Evolutionary conservation across 495 filamentous ascomycete genomes (phyloP).

Genomic region (Penicillium pulvis): DNA sequence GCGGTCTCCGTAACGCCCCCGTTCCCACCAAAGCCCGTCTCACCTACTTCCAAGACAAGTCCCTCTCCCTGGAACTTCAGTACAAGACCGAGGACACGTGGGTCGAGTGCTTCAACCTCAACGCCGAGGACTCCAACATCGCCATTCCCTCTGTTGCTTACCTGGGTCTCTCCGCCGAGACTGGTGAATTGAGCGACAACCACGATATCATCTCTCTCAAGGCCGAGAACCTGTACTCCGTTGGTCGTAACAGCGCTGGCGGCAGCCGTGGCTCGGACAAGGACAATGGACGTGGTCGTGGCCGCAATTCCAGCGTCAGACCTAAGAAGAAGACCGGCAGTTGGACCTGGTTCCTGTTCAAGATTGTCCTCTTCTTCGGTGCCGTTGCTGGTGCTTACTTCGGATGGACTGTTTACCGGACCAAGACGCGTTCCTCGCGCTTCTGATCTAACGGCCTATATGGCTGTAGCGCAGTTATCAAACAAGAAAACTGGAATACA

Average conservation of each 20-base stretch:
- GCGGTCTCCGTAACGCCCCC: constrained; percentile 78
- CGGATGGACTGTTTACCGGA: constrained; percentile 81
- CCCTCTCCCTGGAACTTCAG: constrained; percentile 85
- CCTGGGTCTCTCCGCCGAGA: constrained; percentile 93
- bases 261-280: constrained; percentile 41
- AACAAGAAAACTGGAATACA: constrained; percentile 2
- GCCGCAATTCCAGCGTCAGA: constrained; percentile 35
- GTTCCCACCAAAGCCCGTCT: constrained; percentile 82
- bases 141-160: constrained; percentile 89
- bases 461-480: background rate
- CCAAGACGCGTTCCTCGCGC: constrained; percentile 70
- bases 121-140: constrained; percentile 62
- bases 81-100: constrained; percentile 89
- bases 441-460: constrained; percentile 54
- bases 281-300: constrained; percentile 30
- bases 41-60: constrained; percentile 97
- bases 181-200: constrained; percentile 95
- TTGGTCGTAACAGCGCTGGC: constrained; percentile 43
- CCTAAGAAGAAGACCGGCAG: constrained; percentile 54
- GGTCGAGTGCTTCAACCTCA: constrained; percentile 82
- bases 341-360: constrained; percentile 93
- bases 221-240: constrained; percentile 84
- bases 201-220: constrained; percentile 92
- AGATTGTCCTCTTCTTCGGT: constrained; percentile 74
- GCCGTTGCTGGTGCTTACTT: constrained; percentile 74